Evolutionary conservation across 2,329 filamentous ascomycete genomes (phyloP), one percentile per base, ranked within the genome.

Genomic region (Aspergillus sp.): DNA sequence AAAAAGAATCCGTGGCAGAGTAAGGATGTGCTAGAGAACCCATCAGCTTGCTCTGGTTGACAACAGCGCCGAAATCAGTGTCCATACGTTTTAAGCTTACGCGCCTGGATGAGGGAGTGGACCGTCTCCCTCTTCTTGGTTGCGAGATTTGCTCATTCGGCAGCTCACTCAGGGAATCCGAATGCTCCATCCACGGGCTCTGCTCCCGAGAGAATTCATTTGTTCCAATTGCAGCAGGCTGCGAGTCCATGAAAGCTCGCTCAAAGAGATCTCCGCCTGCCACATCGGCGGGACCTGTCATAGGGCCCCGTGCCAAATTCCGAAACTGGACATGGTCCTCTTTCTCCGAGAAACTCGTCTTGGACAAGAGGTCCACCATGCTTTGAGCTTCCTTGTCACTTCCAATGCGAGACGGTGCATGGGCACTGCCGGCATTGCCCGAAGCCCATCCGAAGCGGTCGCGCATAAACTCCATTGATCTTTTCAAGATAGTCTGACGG

Each of bases 381-480:
- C 88, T 89, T 75, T 97, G 92, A 52, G 92, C 85, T 67, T 97
- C 94, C 54, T 91, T 80, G 75, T 98, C 93, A 22, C 92, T 93
- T 63, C 85, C 87, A 55, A 90, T 82, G 70, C 90, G 88, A 55
- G 93, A 91, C 75, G 96, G 92, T 16, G 92, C 92, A 71, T 87
- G 92, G 49, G 89, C 88, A 66, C 96, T 87, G 11, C 87, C 91
- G 14, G 90, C 86, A 71, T 89, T 90, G 55, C 85, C 86, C 32
- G 88, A 84, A 32, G 90, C 86, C 89, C 92, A 94, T 64, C 90
- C 90, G 77, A 96, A 85, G 64, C 91, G 90, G 73, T 97, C 92
- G 71, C 91, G 90, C 90, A 99, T 96, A 72, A 98, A 97, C 75
- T 98, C 95, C 71, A 97, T 89, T 9, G 93, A 96, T 60, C 94